Conservation (phyloP, 441 rosid species). For the Mallotus repandus region DNA sequence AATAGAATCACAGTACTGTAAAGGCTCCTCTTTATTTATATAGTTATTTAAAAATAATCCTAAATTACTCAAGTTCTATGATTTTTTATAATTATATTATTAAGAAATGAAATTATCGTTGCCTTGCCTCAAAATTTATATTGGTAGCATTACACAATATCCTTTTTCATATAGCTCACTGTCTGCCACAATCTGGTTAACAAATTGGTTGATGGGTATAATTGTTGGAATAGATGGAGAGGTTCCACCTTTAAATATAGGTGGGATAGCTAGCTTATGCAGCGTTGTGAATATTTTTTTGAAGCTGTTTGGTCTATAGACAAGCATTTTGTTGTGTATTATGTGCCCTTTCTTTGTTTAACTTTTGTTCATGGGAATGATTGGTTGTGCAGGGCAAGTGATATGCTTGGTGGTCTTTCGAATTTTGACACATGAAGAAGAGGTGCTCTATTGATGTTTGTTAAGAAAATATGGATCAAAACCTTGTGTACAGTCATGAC, state of each 20-base stretch:
- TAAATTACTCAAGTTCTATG: neutral
- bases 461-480: neutral
- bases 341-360: neutral
- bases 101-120: too few relatives aligned
- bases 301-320: neutral
- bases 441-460: neutral
- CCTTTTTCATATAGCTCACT: neutral
- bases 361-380: constrained; percentile 2
- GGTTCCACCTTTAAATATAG: neutral
- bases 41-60: neutral
- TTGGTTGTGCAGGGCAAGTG: constrained; percentile 52
- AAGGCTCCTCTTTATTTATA: neutral
- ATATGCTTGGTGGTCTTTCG: constrained; percentile 63
- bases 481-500: constrained; percentile 5
- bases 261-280: neutral
- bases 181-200: neutral
- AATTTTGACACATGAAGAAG: constrained; percentile 57
- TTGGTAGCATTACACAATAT: neutral
- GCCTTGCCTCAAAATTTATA: too few relatives aligned
- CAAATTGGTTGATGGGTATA: neutral
- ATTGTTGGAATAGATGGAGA: too few relatives aligned
- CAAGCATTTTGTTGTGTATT: neutral
- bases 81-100: too few relatives aligned
- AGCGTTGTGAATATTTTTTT: neutral
- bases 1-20: neutral